Conservation (phyloP, 2,329 filamentous ascomycete species). For the Penicillium italicum region DNA sequence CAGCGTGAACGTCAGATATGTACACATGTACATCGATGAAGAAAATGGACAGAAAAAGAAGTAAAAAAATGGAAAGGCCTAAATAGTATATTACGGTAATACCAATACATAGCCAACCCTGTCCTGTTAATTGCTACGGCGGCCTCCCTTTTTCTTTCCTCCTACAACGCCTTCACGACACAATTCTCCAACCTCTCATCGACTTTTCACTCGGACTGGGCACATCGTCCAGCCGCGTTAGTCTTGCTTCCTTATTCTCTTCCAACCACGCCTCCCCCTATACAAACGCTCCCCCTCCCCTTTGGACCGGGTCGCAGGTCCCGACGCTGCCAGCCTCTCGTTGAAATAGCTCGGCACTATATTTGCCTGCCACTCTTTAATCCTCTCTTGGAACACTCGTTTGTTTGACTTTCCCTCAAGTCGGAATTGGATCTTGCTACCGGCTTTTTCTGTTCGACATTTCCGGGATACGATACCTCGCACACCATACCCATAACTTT, state of each 20-base stretch:
- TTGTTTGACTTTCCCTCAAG: constrained; percentile 2
- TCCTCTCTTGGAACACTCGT: constrained; percentile 11
- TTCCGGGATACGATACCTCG: constrained; percentile 7
- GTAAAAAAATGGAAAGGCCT: not conserved
- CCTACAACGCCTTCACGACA: constrained; percentile 12
- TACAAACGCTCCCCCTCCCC: not conserved
- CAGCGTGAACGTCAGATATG: not conserved
- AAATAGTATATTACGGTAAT: constrained; percentile 11
- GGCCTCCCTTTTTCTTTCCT: constrained; percentile 18
- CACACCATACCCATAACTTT: constrained; percentile 5
- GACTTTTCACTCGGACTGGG: constrained; percentile 22
- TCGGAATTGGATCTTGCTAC: constrained; percentile 3
- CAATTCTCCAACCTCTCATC: constrained; percentile 4
- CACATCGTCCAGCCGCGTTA: constrained; percentile 25
- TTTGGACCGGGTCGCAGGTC: constrained; percentile 31
- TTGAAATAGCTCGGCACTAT: constrained; percentile 27
- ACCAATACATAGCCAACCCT: constrained; percentile 4
- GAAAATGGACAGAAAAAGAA: not conserved
- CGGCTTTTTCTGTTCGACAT: constrained; percentile 11
- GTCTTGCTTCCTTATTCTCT: constrained; percentile 9
- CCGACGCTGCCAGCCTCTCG: constrained; percentile 38
- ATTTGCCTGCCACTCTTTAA: constrained; percentile 25
- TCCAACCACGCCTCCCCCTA: constrained; percentile 2
- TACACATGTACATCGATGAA: not conserved
- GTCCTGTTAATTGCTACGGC: constrained; percentile 10